Evolutionary conservation across 176 grass and related monocot genomes (phyloP).

Genomic region (maize (Zea mays)): Zm-B73-REFERENCE-NAM-5.0 NC_050098.1:186431001-186431500

Average conservation of each 20-base stretch:
- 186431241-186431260: background rate
- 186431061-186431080: too few relatives aligned
- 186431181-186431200: too few relatives aligned
- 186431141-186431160: too few relatives aligned
- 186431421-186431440: background rate
- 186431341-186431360: background rate
- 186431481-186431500: background rate
- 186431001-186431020: too few relatives aligned
- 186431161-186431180: too few relatives aligned
- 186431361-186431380: background rate
- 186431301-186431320: background rate
- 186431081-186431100: too few relatives aligned
- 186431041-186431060: too few relatives aligned
- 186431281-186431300: slow-evolving; percentile 20
- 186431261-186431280: slow-evolving; percentile 32
- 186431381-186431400: background rate
- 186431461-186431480: background rate
- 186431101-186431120: too few relatives aligned
- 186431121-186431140: too few relatives aligned
- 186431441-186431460: background rate
- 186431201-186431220: background rate
- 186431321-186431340: background rate
- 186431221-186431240: background rate
- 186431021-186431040: too few relatives aligned
- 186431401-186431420: too few relatives aligned